phyloP scores from a whole-genome alignment of 768 basidiomycete species.

The Dentipellis sp. region DNA sequence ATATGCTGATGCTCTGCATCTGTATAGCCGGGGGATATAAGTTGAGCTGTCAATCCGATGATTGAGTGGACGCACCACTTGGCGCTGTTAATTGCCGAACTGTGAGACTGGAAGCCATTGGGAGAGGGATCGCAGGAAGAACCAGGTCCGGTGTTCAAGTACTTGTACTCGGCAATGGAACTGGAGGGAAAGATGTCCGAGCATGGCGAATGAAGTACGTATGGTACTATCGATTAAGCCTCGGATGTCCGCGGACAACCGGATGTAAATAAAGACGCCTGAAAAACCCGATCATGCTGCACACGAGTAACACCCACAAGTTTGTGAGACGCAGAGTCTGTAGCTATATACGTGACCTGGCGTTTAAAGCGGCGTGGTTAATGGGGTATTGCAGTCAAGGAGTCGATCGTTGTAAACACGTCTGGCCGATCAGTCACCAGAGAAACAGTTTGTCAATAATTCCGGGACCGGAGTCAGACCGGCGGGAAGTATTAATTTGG shows the following conservation, averaged over 20 bases:
- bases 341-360: too few species aligned
- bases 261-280: neutral
- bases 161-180: neutral
- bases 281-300: neutral
- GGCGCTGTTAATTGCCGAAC: neutral
- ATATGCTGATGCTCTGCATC: neutral
- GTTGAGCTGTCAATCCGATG: neutral
- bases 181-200: too few species aligned
- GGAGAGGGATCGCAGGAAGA: neutral
- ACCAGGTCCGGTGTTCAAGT: neutral
- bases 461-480: too few species aligned
- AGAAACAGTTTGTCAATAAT: too few species aligned
- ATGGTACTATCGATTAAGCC: neutral
- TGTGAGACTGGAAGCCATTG: neutral
- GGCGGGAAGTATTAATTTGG: too few species aligned
- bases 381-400: too few species aligned
- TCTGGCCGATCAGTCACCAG: too few species aligned
- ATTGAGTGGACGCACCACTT: neutral
- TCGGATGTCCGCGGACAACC: neutral
- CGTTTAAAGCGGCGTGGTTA: too few species aligned
- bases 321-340: too few species aligned
- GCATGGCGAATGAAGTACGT: neutral
- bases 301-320: neutral
- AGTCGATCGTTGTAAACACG: too few species aligned
- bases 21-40: neutral